phyloP scores from a whole-genome alignment of 2,329 filamentous ascomycete species.

The Diplodia seriata region DNA sequence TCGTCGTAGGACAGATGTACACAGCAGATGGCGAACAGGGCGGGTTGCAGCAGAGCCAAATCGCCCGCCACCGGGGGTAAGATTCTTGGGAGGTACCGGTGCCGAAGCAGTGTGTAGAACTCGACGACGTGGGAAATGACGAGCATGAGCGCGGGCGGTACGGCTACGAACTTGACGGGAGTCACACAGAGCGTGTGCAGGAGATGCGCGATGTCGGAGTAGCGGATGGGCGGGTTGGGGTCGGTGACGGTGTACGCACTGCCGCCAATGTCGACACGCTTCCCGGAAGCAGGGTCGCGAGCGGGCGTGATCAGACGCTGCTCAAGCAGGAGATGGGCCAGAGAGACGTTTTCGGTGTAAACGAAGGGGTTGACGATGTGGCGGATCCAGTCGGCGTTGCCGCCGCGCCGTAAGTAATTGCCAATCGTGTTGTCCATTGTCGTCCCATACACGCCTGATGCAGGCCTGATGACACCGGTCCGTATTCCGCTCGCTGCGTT shows the following conservation, averaged over 20 bases:
- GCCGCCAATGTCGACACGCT: conserved; percentile 47
- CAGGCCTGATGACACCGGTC: conserved; percentile 62
- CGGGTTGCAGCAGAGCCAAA: conserved; percentile 52
- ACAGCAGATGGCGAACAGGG: conserved; percentile 41
- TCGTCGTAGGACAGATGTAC: conserved; percentile 51
- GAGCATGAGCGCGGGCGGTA: conserved; percentile 50
- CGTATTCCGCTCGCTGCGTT: conserved; percentile 49
- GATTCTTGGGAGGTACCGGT: conserved; percentile 36
- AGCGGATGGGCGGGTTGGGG: conserved; percentile 54
- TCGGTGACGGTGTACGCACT: conserved; percentile 61
- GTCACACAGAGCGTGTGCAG: conserved; percentile 43
- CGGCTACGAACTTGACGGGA: conserved; percentile 42
- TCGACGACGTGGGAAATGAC: conserved; percentile 51
- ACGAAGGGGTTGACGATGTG: conserved; percentile 60
- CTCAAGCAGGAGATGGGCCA: conserved; percentile 63
- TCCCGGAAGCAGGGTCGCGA: conserved; percentile 35
- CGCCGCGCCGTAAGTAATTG: conserved; percentile 29
- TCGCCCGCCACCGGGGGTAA: conserved; percentile 42
- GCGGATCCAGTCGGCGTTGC: conserved; percentile 50
- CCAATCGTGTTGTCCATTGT: conserved; percentile 47
- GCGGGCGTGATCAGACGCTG: conserved; percentile 54
- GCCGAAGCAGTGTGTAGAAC: conserved; percentile 43
- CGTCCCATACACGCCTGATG: conserved; percentile 62
- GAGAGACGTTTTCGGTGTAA: conserved; percentile 59
- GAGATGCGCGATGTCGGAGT: conserved; percentile 51